A percentile compares a stretch with the other conserved stretches of the same genome.
Evolutionary conservation across 2,329 filamentous ascomycete species (phyloP).

Genomic region (Lasiodiplodia sp.): DNA sequence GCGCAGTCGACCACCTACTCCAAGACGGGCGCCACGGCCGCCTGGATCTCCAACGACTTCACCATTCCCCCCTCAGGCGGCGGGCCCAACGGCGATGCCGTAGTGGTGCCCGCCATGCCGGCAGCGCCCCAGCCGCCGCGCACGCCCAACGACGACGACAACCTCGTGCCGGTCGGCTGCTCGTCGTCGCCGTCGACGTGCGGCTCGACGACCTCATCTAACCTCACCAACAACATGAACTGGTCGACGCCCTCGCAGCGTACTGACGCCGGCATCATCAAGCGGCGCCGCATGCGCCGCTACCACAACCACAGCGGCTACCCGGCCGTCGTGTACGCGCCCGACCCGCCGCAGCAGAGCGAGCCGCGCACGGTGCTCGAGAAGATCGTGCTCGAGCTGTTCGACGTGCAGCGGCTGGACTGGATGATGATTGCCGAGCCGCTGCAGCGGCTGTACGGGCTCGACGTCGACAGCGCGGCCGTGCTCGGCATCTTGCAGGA

Average conservation of each 20-base stretch:
- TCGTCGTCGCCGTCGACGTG: slow-evolving; percentile 33
- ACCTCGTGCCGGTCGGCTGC: slow-evolving; percentile 21
- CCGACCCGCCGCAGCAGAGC: not conserved
- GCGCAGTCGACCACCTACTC: slow-evolving; percentile 23
- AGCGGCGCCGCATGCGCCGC: slow-evolving; percentile 27
- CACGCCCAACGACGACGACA: slow-evolving; percentile 19
- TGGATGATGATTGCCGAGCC: slow-evolving; percentile 48
- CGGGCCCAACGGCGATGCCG: slow-evolving; percentile 37
- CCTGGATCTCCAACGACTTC: slow-evolving; percentile 23
- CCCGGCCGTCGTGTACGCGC: not conserved
- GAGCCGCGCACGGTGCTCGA: slow-evolving; percentile 36
- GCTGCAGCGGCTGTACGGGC: slow-evolving; percentile 44
- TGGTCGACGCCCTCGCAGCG: slow-evolving; percentile 29
- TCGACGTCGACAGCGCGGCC: slow-evolving; percentile 43
- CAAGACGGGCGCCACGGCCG: slow-evolving; percentile 18
- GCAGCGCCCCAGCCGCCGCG: slow-evolving; percentile 31
- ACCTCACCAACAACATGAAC: slow-evolving; percentile 19
- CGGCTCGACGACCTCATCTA: slow-evolving; percentile 39
- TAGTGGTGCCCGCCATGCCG: slow-evolving; percentile 32
- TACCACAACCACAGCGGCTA: not conserved
- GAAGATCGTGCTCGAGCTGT: slow-evolving; percentile 45
- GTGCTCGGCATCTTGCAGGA: slow-evolving; percentile 45
- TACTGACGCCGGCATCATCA: slow-evolving; percentile 28
- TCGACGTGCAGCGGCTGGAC: slow-evolving; percentile 43
- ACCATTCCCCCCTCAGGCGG: slow-evolving; percentile 30